Evolutionary conservation across 177 flowering plant species (phyloP).

Genomic region (Vitis hybrid): DNA sequence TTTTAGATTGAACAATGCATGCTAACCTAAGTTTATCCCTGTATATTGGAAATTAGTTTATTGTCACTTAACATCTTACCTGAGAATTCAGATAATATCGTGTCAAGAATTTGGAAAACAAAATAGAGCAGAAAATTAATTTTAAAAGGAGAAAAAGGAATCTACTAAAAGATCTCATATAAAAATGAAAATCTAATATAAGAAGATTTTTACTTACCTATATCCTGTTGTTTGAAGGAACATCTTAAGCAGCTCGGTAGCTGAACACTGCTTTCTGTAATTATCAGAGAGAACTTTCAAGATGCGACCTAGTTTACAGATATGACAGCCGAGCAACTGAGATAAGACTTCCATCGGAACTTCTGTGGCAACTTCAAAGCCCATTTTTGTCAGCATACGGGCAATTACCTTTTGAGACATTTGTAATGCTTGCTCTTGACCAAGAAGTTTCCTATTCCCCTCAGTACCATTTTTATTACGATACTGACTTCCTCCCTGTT

Average conservation of each 20-base stretch:
- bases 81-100: not conserved
- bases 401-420: slow-evolving; percentile 70
- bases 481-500: slow-evolving; percentile 52
- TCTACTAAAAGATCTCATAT: not conserved
- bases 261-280: slow-evolving; percentile 91
- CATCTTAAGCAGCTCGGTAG: slow-evolving; percentile 82
- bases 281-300: slow-evolving; percentile 85
- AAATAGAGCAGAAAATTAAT: too few species aligned
- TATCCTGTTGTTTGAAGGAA: slow-evolving; percentile 72
- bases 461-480: slow-evolving; percentile 55
- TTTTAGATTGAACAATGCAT: not conserved
- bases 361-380: slow-evolving; percentile 80
- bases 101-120: not conserved
- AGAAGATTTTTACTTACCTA: slow-evolving; percentile 44
- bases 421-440: slow-evolving; percentile 75
- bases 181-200: slow-evolving; percentile 1
- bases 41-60: not conserved
- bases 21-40: not conserved
- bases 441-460: slow-evolving; percentile 44
- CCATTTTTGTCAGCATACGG: slow-evolving; percentile 52
- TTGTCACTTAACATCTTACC: not conserved
- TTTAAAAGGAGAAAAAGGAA: not conserved
- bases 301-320: slow-evolving; percentile 71
- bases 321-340: slow-evolving; percentile 72
- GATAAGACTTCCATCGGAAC: slow-evolving; percentile 72